These are phyloP conservation scores for Hebeloma cylindrosporum DNA, from an alignment of 768 basidiomycete genomes.

Conservation along the genomic window DNA sequence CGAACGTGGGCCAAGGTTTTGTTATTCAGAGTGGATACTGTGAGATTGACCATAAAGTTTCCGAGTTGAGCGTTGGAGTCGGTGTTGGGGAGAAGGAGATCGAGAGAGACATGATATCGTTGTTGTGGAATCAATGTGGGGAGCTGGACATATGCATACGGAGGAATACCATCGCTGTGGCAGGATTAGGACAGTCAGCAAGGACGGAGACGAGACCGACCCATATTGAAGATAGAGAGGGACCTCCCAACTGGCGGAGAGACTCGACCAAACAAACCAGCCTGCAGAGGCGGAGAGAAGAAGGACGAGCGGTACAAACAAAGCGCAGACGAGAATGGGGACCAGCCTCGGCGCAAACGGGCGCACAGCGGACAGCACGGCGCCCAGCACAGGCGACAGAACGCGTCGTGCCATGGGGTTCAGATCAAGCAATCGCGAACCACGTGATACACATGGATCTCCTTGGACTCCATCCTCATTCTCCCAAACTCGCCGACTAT, in stretches of 20 bases:
- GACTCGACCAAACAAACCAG: constrained; percentile 70
- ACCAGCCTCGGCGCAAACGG: constrained; percentile 62
- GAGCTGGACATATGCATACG: constrained; percentile 59
- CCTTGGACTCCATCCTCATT: constrained; percentile 53
- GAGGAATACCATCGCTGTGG: constrained; percentile 59
- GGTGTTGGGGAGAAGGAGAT: constrained; percentile 62
- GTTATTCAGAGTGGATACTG: constrained; percentile 58
- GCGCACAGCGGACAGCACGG: constrained; percentile 38
- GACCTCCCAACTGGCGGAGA: constrained; percentile 69
- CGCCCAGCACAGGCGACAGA: constrained; percentile 12
- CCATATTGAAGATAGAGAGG: constrained; percentile 79
- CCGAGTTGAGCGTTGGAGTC: constrained; percentile 72
- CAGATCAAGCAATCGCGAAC: too few species aligned
- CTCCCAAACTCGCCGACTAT: constrained; percentile 42
- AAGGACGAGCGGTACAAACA: constrained; percentile 62
- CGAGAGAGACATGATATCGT: constrained; percentile 73
- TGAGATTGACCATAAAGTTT: constrained; percentile 80
- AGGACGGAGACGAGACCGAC: constrained; percentile 39
- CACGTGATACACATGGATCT: too few species aligned
- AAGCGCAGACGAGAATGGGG: constrained; percentile 60
- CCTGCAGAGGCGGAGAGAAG: constrained; percentile 67
- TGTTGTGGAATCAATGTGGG: constrained; percentile 57
- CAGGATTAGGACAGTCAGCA: constrained; percentile 7
- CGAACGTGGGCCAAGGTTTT: constrained; percentile 61
- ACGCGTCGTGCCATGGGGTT: constrained; percentile 14